A percentile compares a stretch with the other conserved stretches of the same genome.
These are phyloP conservation scores for Skeletonema marinoi DNA, from an alignment of 108 stramenopile genomes.

Conservation along the genomic window DNA sequence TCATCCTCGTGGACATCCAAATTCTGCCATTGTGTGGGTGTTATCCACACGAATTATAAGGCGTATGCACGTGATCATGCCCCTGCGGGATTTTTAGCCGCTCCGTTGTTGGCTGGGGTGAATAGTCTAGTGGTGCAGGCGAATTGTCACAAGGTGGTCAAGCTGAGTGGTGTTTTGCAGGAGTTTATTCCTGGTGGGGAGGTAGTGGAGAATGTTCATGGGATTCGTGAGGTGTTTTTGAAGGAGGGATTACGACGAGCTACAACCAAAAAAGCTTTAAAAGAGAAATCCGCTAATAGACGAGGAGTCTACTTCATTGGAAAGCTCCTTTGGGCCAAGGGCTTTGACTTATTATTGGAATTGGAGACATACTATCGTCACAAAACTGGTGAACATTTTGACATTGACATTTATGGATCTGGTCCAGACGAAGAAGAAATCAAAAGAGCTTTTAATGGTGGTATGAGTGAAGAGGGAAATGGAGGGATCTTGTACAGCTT, in stretches of 20 bases:
- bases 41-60: slow-evolving; percentile 89
- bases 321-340: slow-evolving; percentile 81
- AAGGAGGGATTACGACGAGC: slow-evolving; percentile 32
- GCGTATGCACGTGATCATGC: slow-evolving; percentile 55
- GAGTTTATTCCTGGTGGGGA: slow-evolving; percentile 66
- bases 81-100: slow-evolving; percentile 35
- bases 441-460: slow-evolving; percentile 54
- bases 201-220: slow-evolving; percentile 81
- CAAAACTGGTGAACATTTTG: slow-evolving; percentile 64
- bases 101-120: slow-evolving; percentile 37
- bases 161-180: slow-evolving; percentile 66
- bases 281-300: neutral
- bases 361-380: slow-evolving; percentile 52
- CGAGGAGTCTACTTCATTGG: slow-evolving; percentile 78
- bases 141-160: slow-evolving; percentile 82
- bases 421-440: slow-evolving; percentile 77
- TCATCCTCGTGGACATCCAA: slow-evolving; percentile 71
- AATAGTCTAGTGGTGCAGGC: slow-evolving; percentile 60
- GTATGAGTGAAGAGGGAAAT: neutral
- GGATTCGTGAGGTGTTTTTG: slow-evolving; percentile 78
- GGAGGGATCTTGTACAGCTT: slow-evolving; percentile 19
- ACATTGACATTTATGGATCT: slow-evolving; percentile 71
- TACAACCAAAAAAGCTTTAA: neutral
- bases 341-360: slow-evolving; percentile 70
- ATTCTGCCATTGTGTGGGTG: slow-evolving; percentile 84